A percentile compares a stretch with the other conserved stretches of the same genome.
phyloP scores from a whole-genome alignment of 2,329 filamentous ascomycete genomes.

The Trichoderma aggressivum region DNA sequence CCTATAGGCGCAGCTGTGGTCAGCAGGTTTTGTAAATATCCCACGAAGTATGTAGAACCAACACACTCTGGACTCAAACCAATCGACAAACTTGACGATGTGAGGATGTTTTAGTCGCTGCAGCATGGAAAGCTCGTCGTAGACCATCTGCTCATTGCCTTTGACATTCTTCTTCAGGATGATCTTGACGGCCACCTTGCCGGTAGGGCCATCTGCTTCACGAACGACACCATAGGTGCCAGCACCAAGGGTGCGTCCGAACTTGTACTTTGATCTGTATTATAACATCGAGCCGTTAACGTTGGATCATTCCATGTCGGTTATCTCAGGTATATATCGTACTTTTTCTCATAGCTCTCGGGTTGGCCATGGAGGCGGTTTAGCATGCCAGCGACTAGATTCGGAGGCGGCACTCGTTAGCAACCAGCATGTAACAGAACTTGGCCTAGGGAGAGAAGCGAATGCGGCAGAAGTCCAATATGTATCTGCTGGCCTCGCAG shows the following conservation, averaged over 20 bases:
- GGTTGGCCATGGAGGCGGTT: constrained; percentile 96
- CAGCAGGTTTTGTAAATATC: background rate
- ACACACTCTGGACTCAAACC: constrained; percentile 85
- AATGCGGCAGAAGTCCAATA: background rate
- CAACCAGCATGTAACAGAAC: background rate
- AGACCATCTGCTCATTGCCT: constrained; percentile 97
- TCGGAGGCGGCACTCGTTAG: background rate
- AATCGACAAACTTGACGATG: constrained; percentile 96
- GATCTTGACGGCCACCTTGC: constrained; percentile 95
- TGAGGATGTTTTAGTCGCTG: constrained; percentile 88
- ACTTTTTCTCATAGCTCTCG: constrained; percentile 99
- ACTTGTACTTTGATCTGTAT: constrained; percentile 76
- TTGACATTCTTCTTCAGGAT: constrained; percentile 99
- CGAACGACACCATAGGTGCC: constrained; percentile 98
- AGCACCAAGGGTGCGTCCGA: constrained; percentile 89
- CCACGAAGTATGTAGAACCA: background rate
- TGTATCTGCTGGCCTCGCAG: background rate
- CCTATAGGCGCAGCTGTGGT: constrained; percentile 48
- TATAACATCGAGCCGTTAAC: constrained; percentile 12
- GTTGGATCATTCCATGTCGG: background rate
- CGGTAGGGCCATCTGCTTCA: constrained; percentile 80
- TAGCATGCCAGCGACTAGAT: constrained; percentile 78
- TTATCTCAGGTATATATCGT: constrained; percentile 23
- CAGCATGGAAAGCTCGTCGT: constrained; percentile 92
- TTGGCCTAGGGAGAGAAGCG: background rate